A percentile compares a stretch with the other conserved stretches of the same genome.
phyloP scores from a whole-genome alignment of 225 moss, liverwort and hornwort genomes.

The Bryoerythrophyllum caledonicum region DNA sequence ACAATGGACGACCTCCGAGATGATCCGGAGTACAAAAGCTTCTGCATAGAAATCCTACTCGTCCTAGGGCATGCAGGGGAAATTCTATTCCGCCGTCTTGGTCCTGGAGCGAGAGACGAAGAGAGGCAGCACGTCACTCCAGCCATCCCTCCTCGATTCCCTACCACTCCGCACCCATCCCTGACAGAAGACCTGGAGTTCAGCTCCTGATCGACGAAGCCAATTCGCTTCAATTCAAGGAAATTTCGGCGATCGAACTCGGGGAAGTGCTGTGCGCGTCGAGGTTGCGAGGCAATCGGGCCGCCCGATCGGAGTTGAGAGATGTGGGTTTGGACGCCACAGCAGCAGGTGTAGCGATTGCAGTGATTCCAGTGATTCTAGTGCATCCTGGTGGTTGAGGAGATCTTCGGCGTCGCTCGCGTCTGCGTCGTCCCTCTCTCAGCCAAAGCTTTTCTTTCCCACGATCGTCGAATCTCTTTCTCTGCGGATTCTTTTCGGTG shows the following conservation, averaged over 20 bases:
- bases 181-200: constrained; percentile 6
- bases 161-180: constrained; percentile 28
- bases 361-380: background rate
- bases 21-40: constrained; percentile 2
- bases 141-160: constrained; percentile 33
- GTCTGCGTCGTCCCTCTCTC: constrained; percentile 20
- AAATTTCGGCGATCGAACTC: background rate
- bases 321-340: background rate
- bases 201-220: constrained; percentile 1
- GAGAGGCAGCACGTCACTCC: constrained; percentile 28
- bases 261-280: background rate
- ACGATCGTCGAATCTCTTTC: constrained; percentile 18
- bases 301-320: background rate
- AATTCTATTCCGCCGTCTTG: constrained; percentile 17
- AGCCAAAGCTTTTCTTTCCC: constrained; percentile 30
- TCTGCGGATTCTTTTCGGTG: background rate
- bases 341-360: background rate
- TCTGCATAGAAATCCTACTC: constrained; percentile 3
- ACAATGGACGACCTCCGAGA: constrained; percentile 15
- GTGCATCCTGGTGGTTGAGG: constrained; percentile 6
- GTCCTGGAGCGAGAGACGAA: constrained; percentile 1
- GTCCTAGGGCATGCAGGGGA: background rate
- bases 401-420: constrained; percentile 2
- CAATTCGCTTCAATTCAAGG: background rate
- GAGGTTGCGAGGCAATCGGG: background rate